These are phyloP conservation scores for Cyclocybe cylindracea DNA, from an alignment of 768 basidiomycete species.

Conservation along the genomic window DNA sequence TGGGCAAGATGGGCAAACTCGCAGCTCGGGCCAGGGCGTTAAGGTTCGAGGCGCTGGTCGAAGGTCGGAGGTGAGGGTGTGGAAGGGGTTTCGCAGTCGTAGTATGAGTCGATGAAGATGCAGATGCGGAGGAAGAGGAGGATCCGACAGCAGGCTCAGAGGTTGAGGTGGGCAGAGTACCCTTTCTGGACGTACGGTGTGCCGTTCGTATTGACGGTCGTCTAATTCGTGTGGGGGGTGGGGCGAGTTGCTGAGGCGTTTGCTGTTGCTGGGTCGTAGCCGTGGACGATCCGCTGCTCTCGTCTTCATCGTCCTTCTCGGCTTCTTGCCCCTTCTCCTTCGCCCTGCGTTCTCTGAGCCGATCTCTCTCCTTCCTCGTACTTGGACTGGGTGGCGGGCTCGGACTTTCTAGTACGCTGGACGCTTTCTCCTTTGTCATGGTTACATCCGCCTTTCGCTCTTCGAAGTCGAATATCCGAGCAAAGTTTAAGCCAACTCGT, in stretches of 20 bases:
- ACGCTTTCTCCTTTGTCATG: constrained; percentile 31
- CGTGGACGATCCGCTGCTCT: constrained; percentile 1
- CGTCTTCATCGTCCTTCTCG: constrained; percentile 19
- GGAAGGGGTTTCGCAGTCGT: constrained; percentile 39
- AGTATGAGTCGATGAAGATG: constrained; percentile 5
- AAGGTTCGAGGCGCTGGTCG: constrained; percentile 17
- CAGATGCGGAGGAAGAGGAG: constrained; percentile 3
- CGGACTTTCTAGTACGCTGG: constrained; percentile 20
- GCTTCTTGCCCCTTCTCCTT: constrained; percentile 7
- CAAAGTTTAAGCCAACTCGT: constrained; percentile 71
- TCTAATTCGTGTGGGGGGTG: constrained; percentile 51
- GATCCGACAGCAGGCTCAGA: constrained; percentile 29
- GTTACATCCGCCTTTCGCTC: constrained; percentile 22
- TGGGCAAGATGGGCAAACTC: constrained; percentile 15
- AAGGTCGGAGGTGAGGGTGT: constrained; percentile 40
- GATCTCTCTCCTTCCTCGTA: constrained; percentile 43
- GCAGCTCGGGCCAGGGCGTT: constrained; percentile 16
- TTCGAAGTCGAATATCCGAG: constrained; percentile 76
- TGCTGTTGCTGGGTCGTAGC: constrained; percentile 2
- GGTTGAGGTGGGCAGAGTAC: constrained; percentile 32
- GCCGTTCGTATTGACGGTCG: constrained; percentile 57
- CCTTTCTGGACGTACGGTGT: constrained; percentile 27
- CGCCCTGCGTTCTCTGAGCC: constrained; percentile 19
- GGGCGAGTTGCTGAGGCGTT: constrained; percentile 11
- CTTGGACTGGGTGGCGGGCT: constrained; percentile 51